Evolutionary conservation across 2,329 filamentous ascomycete genomes (phyloP).

Genomic region (Monilinia laxa): DNA sequence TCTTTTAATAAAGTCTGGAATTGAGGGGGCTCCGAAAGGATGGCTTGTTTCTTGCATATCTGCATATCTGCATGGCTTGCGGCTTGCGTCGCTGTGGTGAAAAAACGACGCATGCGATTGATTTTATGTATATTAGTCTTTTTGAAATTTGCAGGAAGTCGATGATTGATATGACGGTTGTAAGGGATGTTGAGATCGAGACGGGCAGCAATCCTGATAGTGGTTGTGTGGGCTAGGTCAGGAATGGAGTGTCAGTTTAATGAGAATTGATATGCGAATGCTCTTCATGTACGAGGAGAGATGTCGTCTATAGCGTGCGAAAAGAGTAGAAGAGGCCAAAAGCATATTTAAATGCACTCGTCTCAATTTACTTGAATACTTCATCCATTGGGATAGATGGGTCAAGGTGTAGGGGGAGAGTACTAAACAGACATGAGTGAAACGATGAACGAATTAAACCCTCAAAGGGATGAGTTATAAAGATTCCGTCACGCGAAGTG

Average conservation of each 20-base stretch:
- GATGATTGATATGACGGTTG: background rate
- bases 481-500: no score
- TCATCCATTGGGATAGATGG: no score
- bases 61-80: background rate
- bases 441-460: no score
- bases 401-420: no score
- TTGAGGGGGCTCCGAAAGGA: background rate
- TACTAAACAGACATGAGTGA: no score
- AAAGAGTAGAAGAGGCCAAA: no score
- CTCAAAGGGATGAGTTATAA: no score
- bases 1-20: background rate
- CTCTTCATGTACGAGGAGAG: no score
- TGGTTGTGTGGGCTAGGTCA: background rate
- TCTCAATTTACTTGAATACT: no score
- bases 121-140: slow-evolving; percentile 8
- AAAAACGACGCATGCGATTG: background rate
- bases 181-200: background rate
- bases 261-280: no score
- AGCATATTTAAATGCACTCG: no score
- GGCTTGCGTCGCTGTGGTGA: background rate
- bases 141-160: background rate
- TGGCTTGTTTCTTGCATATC: background rate
- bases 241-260: background rate
- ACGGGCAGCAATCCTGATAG: background rate
- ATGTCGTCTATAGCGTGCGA: no score